These are phyloP conservation scores for Gaeumannomyces tritici DNA, from an alignment of 2,329 filamentous ascomycete genomes.

Conservation along the genomic window DNA sequence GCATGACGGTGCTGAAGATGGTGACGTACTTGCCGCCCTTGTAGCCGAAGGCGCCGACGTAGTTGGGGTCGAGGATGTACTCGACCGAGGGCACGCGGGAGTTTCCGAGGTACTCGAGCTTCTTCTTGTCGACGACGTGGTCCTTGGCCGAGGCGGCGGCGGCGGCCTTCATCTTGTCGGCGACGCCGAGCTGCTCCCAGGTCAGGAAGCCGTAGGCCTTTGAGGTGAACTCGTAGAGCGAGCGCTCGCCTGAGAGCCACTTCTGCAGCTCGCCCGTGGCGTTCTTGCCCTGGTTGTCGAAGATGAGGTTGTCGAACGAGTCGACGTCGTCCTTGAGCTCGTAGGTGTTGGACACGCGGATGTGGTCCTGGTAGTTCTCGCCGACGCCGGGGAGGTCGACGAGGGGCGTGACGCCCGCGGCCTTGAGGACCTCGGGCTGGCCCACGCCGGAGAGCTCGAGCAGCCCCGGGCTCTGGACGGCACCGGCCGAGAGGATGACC, in stretches of 20 bases:
- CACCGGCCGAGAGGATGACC: constrained; percentile 5
- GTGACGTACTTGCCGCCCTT: constrained; percentile 18
- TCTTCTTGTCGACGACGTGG: constrained; percentile 6
- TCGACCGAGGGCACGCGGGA: constrained; percentile 30
- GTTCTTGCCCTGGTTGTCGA: background rate
- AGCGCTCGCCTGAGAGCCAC: background rate
- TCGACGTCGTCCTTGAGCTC: constrained; percentile 6
- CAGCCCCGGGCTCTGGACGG: constrained; percentile 4
- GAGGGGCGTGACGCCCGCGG: constrained; percentile 34
- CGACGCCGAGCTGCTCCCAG: background rate
- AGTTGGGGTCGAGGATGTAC: constrained; percentile 15
- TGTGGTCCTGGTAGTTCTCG: constrained; percentile 31
- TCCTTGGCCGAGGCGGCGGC: background rate
- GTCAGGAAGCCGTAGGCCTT: background rate
- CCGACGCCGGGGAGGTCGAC: constrained; percentile 49
- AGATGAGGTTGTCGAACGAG: background rate
- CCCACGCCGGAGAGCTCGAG: constrained; percentile 37
- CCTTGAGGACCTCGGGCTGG: constrained; percentile 32
- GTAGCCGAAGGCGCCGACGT: background rate
- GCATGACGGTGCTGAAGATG: constrained; percentile 18
- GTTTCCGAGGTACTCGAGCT: constrained; percentile 15
- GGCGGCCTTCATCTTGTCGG: background rate
- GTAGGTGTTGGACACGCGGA: background rate
- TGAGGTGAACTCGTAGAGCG: background rate
- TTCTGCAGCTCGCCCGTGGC: background rate